Evolutionary conservation across 1,284 basidiomycete genomes (phyloP), one percentile per base, ranked within the genome.

Genomic region (Coriolopsis trogii): DNA sequence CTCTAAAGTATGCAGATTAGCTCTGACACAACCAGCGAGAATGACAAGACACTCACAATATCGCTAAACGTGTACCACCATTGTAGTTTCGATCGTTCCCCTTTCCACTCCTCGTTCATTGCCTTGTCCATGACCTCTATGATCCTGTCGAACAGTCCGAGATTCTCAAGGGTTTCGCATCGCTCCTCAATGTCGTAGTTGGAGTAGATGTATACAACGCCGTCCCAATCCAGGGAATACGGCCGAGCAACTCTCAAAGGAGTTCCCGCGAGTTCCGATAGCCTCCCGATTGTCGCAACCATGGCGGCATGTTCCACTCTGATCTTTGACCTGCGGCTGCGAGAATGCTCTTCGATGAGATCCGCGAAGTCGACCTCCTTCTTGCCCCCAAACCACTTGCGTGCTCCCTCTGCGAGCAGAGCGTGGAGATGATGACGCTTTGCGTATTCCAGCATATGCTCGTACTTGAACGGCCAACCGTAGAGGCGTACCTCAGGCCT

Each of bases 101-200:
- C 47, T 23, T 13, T n/a, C 16, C 20, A 20, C 13, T 7, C 21
- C 15, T 49, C 47, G 16, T 37, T 49, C 40, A 49, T 42, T 20
- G 33, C 47, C 12, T n/a, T 15, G 3, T 28, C 2, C 31, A 49
- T 12, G 4, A 37, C 30, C n/a, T 6, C 24, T 16, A 41, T 21
- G 18, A 41, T 20, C 8, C 25, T 41, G 6, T 49, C 40, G 30
- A 24, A 49, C 2, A 12, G 10, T n/a, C 31, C 40, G 16, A 28
- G 25, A 13, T 1, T 10, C 12, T 26, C 40, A 8, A 36, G n/a
- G n/a, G n/a, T n/a, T n/a, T n/a, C n/a, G 16, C 3, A 31, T 24
- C 5, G 21, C 9, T 49, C 34, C 28, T 49, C 41, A 7, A 33
- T 15, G 41, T 41, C n/a, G 33, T 26, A 31, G 39, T 46, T 47